Evolutionary conservation across 2,329 filamentous ascomycete species (phyloP), one percentile per base, ranked within the genome.

Genomic region (Raffaelea arxii): DNA sequence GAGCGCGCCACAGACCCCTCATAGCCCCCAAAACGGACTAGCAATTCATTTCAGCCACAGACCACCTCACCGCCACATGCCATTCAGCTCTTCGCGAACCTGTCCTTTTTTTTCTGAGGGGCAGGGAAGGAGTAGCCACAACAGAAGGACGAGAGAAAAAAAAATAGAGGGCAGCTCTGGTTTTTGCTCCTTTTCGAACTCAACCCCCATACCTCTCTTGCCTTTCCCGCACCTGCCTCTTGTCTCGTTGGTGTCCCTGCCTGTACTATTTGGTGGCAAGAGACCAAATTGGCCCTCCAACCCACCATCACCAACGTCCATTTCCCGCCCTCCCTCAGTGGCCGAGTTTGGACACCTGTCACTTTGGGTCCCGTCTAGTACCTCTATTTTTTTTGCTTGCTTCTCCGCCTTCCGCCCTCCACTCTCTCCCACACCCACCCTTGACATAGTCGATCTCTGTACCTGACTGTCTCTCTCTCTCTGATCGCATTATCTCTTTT

Each of bases 241-340:
- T 30, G 25, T 24, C 25, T 27, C 39, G 25, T 25, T 14, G n/a
- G 27, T 39, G 30, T 24, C 16, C 27, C 22, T 32, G 18, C 27
- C 38, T 41, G 14, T 16, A 10, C 32, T 36, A 6, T 36, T n/a
- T 16, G 32, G 19, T 25, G 43, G 37, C 39, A 32, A 42, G 41
- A 49, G 49, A 49, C 44, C 49, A 49, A 49, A 37, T 49, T 49
- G 49, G 47, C 49, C 47, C 47, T 27, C 38, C 23, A 38, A 27
- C 39, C 39, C 44, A 46, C 38, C 36, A 41, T 44, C 41, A 44
- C 49, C 46, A 41, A 41, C 35, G 46, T 43, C 42, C 44, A 30
- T 42, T 27, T 41, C 41, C 25, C 27, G 5, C n/a, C 6, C 41
- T 43, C 4, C 16, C 22, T 23, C 21, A n/a, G n/a, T n/a, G n/a